These are phyloP conservation scores for Phytophthora rubi DNA, from an alignment of 352 stramenopile species.

Conservation along the genomic window DNA sequence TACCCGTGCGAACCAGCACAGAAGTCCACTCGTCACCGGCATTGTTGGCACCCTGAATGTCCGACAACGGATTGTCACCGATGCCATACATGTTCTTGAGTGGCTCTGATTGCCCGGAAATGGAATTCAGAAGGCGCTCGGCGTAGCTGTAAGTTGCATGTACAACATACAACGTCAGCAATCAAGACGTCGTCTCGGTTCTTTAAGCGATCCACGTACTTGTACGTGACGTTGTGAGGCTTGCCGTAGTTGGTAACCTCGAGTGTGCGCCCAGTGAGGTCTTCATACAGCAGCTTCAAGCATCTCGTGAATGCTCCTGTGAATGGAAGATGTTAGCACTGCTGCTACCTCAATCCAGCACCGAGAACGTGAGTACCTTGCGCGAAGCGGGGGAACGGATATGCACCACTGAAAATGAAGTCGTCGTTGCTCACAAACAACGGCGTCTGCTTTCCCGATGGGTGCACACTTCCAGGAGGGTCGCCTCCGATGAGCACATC, in stretches of 20 bases:
- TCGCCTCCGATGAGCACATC: constrained; percentile 89
- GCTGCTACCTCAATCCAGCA: background rate
- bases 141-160: constrained; percentile 53
- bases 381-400: constrained; percentile 85
- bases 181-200: background rate
- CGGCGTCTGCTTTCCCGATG: constrained; percentile 67
- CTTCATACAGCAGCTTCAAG: constrained; percentile 77
- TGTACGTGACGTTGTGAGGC: constrained; percentile 84
- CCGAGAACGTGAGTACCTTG: constrained; percentile 47
- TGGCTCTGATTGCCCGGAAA: constrained; percentile 44
- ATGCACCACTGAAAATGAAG: constrained; percentile 87
- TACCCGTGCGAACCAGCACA: constrained; percentile 87
- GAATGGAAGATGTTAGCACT: background rate
- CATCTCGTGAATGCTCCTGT: constrained; percentile 78
- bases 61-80: constrained; percentile 86
- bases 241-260: constrained; percentile 87
- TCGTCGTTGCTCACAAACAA: constrained; percentile 90
- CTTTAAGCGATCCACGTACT: constrained; percentile 45
- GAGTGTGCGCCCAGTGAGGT: constrained; percentile 63
- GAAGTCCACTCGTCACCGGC: constrained; percentile 84
- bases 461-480: constrained; percentile 63
- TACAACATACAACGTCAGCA: background rate
- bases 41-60: constrained; percentile 90
- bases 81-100: constrained; percentile 87
- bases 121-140: constrained; percentile 68